A percentile compares a stretch with the other conserved stretches of the same genome.
Conservation (phyloP, 1,284 basidiomycete species). For the Xerocomus nothofagi region DNA sequence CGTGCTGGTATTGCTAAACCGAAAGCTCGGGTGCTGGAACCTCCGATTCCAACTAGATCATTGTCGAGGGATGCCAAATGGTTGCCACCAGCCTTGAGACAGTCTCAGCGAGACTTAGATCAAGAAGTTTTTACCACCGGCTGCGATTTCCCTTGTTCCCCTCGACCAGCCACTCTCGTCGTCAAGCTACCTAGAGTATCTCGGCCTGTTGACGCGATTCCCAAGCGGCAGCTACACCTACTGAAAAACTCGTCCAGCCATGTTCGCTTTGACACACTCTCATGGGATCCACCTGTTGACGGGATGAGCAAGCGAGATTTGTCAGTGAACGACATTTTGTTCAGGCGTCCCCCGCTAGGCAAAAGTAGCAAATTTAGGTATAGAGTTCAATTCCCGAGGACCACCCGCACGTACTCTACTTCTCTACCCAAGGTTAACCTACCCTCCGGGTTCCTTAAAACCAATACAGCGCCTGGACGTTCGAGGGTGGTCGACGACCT, state of each 20-base stretch:
- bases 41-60: conserved; percentile 9
- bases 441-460: conserved; percentile 35
- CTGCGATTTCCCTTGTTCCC: conserved; percentile 53
- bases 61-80: conserved; percentile 40
- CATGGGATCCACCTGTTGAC: conserved; percentile 75
- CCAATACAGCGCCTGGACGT: conserved; percentile 43
- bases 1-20: conserved; percentile 15
- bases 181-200: conserved; percentile 60
- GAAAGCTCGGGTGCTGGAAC: conserved; percentile 20
- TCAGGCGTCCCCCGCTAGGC: conserved; percentile 45
- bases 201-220: conserved; percentile 43
- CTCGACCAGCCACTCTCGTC: conserved; percentile 48
- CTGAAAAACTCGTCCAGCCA: conserved; percentile 41
- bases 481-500: conserved; percentile 50
- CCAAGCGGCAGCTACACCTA: conserved; percentile 45
- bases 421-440: conserved; percentile 47
- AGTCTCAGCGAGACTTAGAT: conserved; percentile 37
- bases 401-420: conserved; percentile 11
- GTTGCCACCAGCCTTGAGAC: conserved; percentile 59
- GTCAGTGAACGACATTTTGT: conserved; percentile 70
- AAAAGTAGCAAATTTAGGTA: conserved; percentile 50
- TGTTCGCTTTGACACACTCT: conserved; percentile 67
- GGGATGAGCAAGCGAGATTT: conserved; percentile 62
- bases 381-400: conserved; percentile 55
- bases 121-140: conserved; percentile 53